phyloP scores from a whole-genome alignment of 345 rosid genomes.

The Ceriops decandra region DNA sequence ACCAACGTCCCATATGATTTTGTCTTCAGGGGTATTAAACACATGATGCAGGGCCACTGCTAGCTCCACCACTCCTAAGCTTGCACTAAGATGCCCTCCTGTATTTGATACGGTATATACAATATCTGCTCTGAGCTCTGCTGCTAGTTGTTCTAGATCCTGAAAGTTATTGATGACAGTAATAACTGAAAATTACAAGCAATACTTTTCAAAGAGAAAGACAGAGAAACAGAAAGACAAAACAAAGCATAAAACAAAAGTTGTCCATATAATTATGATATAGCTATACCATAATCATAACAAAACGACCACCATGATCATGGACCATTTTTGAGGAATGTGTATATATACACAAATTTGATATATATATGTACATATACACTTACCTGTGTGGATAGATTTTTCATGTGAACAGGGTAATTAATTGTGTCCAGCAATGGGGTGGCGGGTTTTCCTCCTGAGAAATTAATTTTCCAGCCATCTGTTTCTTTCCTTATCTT shows the following conservation, averaged over 20 bases:
- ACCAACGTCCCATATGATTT: slow-evolving; percentile 76
- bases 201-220: background rate
- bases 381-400: slow-evolving; percentile 48
- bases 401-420: slow-evolving; percentile 74
- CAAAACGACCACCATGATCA: background rate
- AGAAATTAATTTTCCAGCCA: slow-evolving; percentile 43
- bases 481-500: slow-evolving; percentile 33
- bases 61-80: slow-evolving; percentile 65
- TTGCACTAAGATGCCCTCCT: slow-evolving; percentile 69
- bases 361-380: too few species aligned
- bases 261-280: background rate
- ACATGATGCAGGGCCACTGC: slow-evolving; percentile 61
- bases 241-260: slow-evolving; percentile 1
- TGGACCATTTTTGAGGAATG: background rate
- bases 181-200: background rate
- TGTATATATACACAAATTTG: background rate
- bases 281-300: background rate
- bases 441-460: slow-evolving; percentile 52
- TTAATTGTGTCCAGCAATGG: slow-evolving; percentile 71
- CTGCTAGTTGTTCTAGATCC: slow-evolving; percentile 67
- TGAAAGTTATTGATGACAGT: slow-evolving; percentile 9
- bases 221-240: background rate
- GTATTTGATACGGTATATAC: slow-evolving; percentile 49
- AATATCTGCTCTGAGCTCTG: slow-evolving; percentile 61
- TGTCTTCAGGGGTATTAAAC: slow-evolving; percentile 62